Percentiles rank a stretch among this genome's conserved stretches.
phyloP scores from a whole-genome alignment of 2,329 filamentous ascomycete species.

The Colletotrichum sp. region DNA sequence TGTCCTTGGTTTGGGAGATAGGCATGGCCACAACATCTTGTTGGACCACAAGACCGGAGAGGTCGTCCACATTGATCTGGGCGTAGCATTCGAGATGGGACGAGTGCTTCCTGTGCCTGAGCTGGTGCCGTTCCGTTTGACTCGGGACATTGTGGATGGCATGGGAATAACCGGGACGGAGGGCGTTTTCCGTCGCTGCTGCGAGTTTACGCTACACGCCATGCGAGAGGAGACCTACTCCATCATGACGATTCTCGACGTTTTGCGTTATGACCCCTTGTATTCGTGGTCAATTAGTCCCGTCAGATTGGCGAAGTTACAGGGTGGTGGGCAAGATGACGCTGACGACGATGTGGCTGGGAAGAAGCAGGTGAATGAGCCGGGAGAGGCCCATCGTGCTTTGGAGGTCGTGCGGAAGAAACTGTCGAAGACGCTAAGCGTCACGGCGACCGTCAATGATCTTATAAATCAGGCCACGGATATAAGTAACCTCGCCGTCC shows the following conservation, averaged over 20 bases:
- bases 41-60: slow-evolving; percentile 90
- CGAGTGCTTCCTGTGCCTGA: slow-evolving; percentile 95
- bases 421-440: slow-evolving; percentile 89
- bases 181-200: slow-evolving; percentile 96
- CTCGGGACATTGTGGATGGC: slow-evolving; percentile 92
- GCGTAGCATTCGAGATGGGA: slow-evolving; percentile 96
- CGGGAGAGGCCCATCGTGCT: slow-evolving; percentile 84
- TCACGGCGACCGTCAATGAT: slow-evolving; percentile 94
- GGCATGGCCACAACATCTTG: slow-evolving; percentile 96
- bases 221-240: slow-evolving; percentile 93
- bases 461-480: slow-evolving; percentile 95
- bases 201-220: slow-evolving; percentile 95
- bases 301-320: slow-evolving; percentile 66
- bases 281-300: slow-evolving; percentile 94
- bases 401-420: slow-evolving; percentile 96
- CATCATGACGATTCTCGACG: slow-evolving; percentile 98
- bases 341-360: slow-evolving; percentile 41
- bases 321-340: slow-evolving; percentile 61
- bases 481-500: slow-evolving; percentile 86
- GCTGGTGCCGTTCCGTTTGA: slow-evolving; percentile 93
- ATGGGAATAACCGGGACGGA: slow-evolving; percentile 97
- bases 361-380: slow-evolving; percentile 56
- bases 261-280: slow-evolving; percentile 95
- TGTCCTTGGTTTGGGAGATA: slow-evolving; percentile 89
- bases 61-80: slow-evolving; percentile 95